Conservation (phyloP, 73 alveolate species). For the Tetrahymena malaccensis region DNA sequence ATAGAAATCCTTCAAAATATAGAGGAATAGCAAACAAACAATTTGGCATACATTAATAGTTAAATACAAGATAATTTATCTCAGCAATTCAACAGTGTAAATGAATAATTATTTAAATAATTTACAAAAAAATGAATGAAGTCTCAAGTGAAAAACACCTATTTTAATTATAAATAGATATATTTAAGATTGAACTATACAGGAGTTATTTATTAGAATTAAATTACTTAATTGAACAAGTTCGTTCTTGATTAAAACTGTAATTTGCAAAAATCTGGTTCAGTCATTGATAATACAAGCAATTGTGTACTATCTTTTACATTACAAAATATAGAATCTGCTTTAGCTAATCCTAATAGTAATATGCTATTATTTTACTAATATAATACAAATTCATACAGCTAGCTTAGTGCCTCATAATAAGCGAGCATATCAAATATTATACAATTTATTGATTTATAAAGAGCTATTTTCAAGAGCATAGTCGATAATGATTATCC, state of each 20-base stretch:
- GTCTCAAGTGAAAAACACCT: too few relatives aligned
- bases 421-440: background rate
- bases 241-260: background rate
- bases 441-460: background rate
- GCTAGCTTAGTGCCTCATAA: background rate
- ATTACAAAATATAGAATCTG: background rate
- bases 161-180: background rate
- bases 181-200: background rate
- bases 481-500: background rate
- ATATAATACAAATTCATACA: background rate
- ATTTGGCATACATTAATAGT: background rate
- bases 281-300: background rate
- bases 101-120: background rate
- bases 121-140: too few relatives aligned
- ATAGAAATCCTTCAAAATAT: background rate
- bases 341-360: background rate
- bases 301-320: background rate
- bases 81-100: background rate
- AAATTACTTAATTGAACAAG: background rate
- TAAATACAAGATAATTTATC: background rate
- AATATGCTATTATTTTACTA: background rate
- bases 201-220: background rate
- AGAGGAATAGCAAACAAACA: background rate
- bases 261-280: background rate
- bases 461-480: background rate